These are phyloP conservation scores for Calonectria montana DNA, from an alignment of 2,329 filamentous ascomycete genomes.

Conservation along the genomic window DNA sequence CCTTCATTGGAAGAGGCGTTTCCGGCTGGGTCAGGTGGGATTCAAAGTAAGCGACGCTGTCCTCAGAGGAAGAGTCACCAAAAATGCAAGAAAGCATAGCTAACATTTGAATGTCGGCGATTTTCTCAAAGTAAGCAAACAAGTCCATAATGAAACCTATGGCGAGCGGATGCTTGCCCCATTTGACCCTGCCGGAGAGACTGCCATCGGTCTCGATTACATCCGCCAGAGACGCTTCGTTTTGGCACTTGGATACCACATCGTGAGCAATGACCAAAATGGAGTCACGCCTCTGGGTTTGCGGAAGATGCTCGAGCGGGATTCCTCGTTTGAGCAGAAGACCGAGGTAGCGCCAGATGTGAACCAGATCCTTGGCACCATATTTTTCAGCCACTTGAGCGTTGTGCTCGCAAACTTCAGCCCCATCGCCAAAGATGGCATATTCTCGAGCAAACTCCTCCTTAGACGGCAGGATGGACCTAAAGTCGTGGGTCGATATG, in stretches of 20 bases:
- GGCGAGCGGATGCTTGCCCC: conserved; percentile 74
- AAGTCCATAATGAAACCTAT: conserved; percentile 70
- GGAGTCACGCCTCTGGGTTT: conserved; percentile 66
- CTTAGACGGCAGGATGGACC: conserved; percentile 81
- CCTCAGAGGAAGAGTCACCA: conserved; percentile 67
- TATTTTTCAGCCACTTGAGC: conserved; percentile 79
- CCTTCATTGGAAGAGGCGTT: conserved; percentile 73
- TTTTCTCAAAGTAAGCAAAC: conserved; percentile 72
- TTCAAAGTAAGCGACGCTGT: conserved; percentile 68
- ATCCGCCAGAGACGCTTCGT: conserved; percentile 25
- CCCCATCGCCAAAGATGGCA: conserved; percentile 83
- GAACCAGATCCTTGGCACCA: conserved; percentile 77
- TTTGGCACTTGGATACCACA: conserved; percentile 56
- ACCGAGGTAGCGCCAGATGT: conserved; percentile 85
- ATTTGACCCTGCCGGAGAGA: conserved; percentile 72
- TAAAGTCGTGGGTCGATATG: conserved; percentile 78
- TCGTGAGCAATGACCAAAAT: conserved; percentile 77
- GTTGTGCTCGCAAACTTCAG: conserved; percentile 87
- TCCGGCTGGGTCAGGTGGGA: conserved; percentile 68
- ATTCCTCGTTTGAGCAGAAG: conserved; percentile 83
- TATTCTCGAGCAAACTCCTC: conserved; percentile 82
- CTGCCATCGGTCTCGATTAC: conserved; percentile 30
- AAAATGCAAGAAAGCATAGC: conserved; percentile 79
- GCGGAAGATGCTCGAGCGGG: conserved; percentile 72
- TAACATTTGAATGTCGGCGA: conserved; percentile 76